phyloP scores from a whole-genome alignment of 1,139 yeast genomes.

The Scheffersomyces illinoinensis region DNA sequence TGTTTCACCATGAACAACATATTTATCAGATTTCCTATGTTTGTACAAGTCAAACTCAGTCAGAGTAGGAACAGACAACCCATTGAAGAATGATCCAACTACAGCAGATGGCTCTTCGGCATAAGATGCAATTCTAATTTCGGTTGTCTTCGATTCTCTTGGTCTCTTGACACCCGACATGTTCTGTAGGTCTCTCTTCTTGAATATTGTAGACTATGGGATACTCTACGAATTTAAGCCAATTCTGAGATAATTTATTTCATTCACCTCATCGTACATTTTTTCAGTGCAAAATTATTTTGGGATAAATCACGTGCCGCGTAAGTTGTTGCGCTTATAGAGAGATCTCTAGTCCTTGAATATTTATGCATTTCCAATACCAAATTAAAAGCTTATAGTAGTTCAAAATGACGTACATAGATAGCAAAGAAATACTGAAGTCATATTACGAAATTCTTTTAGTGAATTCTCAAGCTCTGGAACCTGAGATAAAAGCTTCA shows the following conservation, averaged over 20 bases:
- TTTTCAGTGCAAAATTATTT: not conserved
- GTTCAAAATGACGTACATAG: conserved; percentile 1
- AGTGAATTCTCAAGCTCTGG: conserved; percentile 36
- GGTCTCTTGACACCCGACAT: conserved; percentile 25
- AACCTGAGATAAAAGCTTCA: conserved; percentile 54
- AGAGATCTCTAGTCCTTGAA: no score
- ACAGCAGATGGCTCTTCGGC: conserved; percentile 38
- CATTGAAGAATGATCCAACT: conserved; percentile 70
- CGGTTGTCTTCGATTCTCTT: conserved; percentile 27
- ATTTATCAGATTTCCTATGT: conserved; percentile 47
- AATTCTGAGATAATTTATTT: conserved; percentile 1
- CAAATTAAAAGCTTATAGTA: not conserved
- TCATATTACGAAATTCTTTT: conserved; percentile 56
- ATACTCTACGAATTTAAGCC: not conserved
- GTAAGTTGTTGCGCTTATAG: not conserved
- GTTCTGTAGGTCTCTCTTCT: not conserved
- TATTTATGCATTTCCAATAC: not conserved
- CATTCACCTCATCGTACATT: conserved; percentile 8
- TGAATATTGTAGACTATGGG: not conserved
- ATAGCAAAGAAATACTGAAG: not conserved
- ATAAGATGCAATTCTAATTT: conserved; percentile 30
- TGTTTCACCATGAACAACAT: conserved; percentile 76
- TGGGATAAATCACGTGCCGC: not conserved
- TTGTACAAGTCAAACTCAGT: conserved; percentile 65
- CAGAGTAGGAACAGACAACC: conserved; percentile 60